Evolutionary conservation across 1,139 yeast species (phyloP).

Genomic region (Candida sojae): DNA sequence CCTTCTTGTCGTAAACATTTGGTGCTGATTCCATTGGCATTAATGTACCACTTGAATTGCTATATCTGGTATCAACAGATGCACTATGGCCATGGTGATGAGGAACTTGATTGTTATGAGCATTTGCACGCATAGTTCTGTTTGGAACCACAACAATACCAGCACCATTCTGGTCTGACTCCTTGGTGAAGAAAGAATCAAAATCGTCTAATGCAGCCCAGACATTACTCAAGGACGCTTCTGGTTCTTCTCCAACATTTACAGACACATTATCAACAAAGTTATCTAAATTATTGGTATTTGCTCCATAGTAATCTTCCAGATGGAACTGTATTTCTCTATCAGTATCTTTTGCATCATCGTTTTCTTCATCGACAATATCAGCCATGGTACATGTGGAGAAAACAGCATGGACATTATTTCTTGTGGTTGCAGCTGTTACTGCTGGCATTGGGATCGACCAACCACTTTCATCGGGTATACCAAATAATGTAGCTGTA

Average conservation of each 20-base stretch:
- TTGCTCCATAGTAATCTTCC: constrained; percentile 62
- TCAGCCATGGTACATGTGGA: constrained; percentile 64
- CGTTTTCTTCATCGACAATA: constrained; percentile 29
- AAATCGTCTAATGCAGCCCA: constrained; percentile 96
- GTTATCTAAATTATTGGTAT: constrained; percentile 27
- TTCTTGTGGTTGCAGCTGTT: constrained; percentile 83
- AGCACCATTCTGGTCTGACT: constrained; percentile 32
- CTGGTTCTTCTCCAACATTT: constrained; percentile 59
- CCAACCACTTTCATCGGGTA: constrained; percentile 99
- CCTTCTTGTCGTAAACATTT: constrained; percentile 77
- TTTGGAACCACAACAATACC: constrained; percentile 11
- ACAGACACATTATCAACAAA: constrained; percentile 38
- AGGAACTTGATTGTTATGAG: constrained; percentile 10
- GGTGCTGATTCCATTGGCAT: constrained; percentile 72
- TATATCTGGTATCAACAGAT: constrained; percentile 50
- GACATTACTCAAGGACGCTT: constrained; percentile 85
- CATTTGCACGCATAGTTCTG: constrained; percentile 5
- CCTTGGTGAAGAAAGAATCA: constrained; percentile 88
- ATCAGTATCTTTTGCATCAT: constrained; percentile 22
- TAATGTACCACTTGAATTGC: constrained; percentile 36
- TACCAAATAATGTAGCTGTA: constrained; percentile 89
- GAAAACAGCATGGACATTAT: constrained; percentile 93
- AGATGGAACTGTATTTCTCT: constrained; percentile 61
- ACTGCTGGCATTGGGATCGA: constrained; percentile 93
- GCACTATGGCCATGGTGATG: constrained; percentile 45